These are phyloP conservation scores for Dryas integrifolia DNA, from an alignment of 331 rosid species.

Conservation along the genomic window DNA sequence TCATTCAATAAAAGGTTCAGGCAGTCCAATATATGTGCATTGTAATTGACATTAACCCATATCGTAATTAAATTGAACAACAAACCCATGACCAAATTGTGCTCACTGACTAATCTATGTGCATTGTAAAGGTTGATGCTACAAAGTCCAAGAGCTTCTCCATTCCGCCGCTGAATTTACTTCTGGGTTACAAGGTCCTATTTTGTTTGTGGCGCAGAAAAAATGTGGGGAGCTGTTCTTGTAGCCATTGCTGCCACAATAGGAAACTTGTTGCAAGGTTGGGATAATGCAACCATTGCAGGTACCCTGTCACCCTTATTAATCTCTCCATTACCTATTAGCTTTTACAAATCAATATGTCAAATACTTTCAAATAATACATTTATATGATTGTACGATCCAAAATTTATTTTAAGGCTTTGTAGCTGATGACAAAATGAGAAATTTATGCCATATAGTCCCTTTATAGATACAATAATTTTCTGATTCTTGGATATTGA, in stretches of 20 bases:
- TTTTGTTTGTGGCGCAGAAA: neutral
- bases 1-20: neutral
- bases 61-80: neutral
- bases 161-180: neutral
- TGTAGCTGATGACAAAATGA: too few species aligned
- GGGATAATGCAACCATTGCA: constrained; percentile 38
- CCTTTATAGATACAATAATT: too few species aligned
- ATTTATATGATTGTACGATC: too few species aligned
- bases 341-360: neutral
- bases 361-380: too few species aligned
- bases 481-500: too few species aligned
- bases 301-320: constrained; percentile 3
- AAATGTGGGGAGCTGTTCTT: constrained; percentile 26
- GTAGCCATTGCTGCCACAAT: constrained; percentile 33
- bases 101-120: neutral
- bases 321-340: neutral
- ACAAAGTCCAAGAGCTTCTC: neutral
- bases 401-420: too few species aligned
- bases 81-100: neutral
- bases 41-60: too few species aligned
- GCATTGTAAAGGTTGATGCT: constrained; percentile 6
- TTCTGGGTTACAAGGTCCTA: neutral
- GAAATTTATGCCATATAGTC: too few species aligned
- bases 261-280: constrained; percentile 33
- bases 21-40: too few species aligned